Evolutionary conservation across 2,329 filamentous ascomycete genomes (phyloP).

Genomic region (Periconia macrospinosa): DNA sequence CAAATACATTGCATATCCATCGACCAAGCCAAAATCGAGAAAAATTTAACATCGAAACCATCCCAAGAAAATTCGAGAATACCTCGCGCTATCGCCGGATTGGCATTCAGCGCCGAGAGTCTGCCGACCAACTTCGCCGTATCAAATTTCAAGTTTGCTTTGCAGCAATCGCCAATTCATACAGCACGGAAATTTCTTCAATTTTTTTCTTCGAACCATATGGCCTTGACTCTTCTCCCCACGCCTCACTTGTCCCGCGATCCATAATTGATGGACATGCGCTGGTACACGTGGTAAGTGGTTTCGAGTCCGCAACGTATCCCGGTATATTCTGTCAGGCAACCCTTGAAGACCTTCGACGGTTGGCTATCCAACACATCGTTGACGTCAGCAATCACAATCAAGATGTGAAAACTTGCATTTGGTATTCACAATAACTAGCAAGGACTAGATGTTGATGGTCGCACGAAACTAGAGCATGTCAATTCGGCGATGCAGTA

Average conservation of each 20-base stretch:
- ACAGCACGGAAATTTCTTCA: not conserved
- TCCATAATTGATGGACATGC: not conserved
- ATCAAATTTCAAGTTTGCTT: not conserved
- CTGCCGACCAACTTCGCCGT: not conserved
- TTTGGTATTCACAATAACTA: not conserved
- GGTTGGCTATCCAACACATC: not conserved
- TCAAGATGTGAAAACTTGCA: not conserved
- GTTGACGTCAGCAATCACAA: constrained; percentile 3
- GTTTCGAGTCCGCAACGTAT: not conserved
- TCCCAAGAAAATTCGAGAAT: not conserved
- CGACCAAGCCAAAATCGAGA: not conserved
- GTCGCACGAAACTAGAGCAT: not conserved
- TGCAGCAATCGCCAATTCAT: not conserved
- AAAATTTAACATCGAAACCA: not conserved
- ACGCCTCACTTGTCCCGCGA: constrained; percentile 3
- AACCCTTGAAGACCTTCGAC: constrained; percentile 1
- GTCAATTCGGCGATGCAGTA: not conserved
- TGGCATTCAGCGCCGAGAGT: not conserved
- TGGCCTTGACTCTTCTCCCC: not conserved
- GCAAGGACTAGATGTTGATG: not conserved
- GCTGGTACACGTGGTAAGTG: not conserved
- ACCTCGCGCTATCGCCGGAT: not conserved
- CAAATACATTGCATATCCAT: not conserved
- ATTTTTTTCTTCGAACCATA: not conserved
- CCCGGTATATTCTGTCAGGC: not conserved